Evolutionary conservation across 2,329 filamentous ascomycete genomes (phyloP).

Genomic region (Orbilia quercus): DNA sequence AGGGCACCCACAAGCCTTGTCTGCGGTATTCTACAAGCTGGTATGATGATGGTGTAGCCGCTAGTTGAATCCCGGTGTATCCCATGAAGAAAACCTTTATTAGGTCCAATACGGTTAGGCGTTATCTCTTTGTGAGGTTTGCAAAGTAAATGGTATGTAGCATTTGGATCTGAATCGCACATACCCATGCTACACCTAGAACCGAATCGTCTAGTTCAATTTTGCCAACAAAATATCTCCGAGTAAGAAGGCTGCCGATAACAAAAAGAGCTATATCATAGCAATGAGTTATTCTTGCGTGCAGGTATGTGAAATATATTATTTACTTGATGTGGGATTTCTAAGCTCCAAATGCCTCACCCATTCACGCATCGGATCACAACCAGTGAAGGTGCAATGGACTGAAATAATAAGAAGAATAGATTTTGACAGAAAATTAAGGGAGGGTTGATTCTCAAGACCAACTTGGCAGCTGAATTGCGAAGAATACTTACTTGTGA

Average conservation of each 20-base stretch:
- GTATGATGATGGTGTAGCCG: constrained; percentile 1
- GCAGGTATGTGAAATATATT: too few species aligned
- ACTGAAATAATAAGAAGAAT: too few species aligned
- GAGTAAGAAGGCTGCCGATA: constrained; percentile 12
- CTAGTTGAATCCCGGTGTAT: constrained; percentile 31
- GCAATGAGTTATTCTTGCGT: too few species aligned
- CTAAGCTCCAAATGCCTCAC: too few species aligned
- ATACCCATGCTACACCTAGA: constrained; percentile 39
- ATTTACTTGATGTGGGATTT: too few species aligned
- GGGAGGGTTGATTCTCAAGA: background rate
- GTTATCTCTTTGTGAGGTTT: too few species aligned
- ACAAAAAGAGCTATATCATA: constrained; percentile 22
- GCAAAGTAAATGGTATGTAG: background rate
- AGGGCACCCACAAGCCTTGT: background rate
- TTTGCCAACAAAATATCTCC: constrained; percentile 28
- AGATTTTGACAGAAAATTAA: too few species aligned
- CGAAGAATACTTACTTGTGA: constrained; percentile 21
- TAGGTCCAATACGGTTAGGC: background rate
- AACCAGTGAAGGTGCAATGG: too few species aligned
- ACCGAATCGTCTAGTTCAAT: constrained; percentile 39
- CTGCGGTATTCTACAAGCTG: constrained; percentile 1
- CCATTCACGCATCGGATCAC: too few species aligned
- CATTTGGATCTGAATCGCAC: background rate
- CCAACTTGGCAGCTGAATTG: background rate
- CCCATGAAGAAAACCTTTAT: constrained; percentile 31